These are phyloP conservation scores for Aspergillus bridgeri DNA, from an alignment of 495 filamentous ascomycete species.

Conservation along the genomic window DNA sequence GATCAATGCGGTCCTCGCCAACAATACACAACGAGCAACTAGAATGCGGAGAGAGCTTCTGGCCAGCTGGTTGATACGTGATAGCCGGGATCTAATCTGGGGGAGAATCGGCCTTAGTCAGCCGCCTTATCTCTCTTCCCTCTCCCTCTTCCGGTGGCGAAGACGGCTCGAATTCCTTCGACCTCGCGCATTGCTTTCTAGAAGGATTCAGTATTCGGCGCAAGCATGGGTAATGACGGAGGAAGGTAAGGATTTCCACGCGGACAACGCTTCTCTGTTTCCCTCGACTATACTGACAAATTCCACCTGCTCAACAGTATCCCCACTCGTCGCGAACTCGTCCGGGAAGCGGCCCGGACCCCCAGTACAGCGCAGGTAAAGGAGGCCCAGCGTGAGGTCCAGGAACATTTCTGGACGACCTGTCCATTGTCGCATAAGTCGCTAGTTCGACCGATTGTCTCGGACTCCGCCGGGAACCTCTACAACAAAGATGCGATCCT, in stretches of 20 bases:
- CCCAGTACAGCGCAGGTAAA: slow-evolving; percentile 88
- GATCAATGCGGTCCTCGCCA: slow-evolving; percentile 1
- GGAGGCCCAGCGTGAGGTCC: slow-evolving; percentile 76
- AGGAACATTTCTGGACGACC: slow-evolving; percentile 78
- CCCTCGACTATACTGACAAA: neutral
- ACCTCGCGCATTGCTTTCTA: neutral
- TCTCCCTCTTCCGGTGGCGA: slow-evolving; percentile 19
- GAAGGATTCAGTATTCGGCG: neutral
- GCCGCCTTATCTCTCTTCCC: neutral
- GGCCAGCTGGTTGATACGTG: slow-evolving; percentile 18
- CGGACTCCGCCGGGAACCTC: slow-evolving; percentile 77
- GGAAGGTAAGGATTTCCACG: slow-evolving; percentile 51
- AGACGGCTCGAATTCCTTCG: neutral
- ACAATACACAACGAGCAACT: slow-evolving; percentile 4
- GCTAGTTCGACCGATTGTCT: slow-evolving; percentile 71
- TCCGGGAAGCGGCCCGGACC: slow-evolving; percentile 77
- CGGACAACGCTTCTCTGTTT: neutral
- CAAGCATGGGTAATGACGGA: slow-evolving; percentile 92
- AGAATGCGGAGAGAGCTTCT: slow-evolving; percentile 15
- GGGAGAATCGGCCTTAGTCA: slow-evolving; percentile 22
- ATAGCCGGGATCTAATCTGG: slow-evolving; percentile 12
- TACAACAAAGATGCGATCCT: slow-evolving; percentile 95
- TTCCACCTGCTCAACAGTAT: slow-evolving; percentile 51
- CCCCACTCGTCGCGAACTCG: slow-evolving; percentile 90
- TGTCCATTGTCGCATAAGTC: slow-evolving; percentile 81